Base-by-base conservation (phyloP, 148 eudicot species). In the Vaccinium corymbosum region DNA sequence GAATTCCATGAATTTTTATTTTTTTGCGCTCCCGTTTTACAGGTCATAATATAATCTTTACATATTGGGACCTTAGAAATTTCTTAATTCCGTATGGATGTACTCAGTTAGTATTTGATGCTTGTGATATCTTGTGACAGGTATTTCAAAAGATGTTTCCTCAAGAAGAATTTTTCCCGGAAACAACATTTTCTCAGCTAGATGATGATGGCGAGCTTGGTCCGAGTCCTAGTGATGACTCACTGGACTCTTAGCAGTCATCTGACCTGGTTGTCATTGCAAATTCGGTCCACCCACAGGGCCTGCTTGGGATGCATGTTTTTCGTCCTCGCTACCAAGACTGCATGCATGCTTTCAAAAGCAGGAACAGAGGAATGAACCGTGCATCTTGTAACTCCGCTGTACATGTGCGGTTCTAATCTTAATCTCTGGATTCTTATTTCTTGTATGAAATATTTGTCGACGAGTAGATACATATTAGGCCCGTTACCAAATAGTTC, bases 111-210 rank as follows among this genome's bases (percentile, higher is more conserved):
- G 11, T 7, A 19, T 53, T 83, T 76, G 70, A 29, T 73, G 80
- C 81, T 85, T 78, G 17, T 76, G 75, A 71, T 79, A 46, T 68
- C 53, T 6, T 74, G 38, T 82, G 79, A 73, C 92, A 95, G 98
- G 87, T 93, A 85, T 95, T 91, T 84, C 85, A 84, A 76, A 85
- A 88, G 80, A 88, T 95, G 90, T 95, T 89, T 84, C 94, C 95
- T n/a, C 87, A 85, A 59, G 90, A 86, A 84, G 95, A 90, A 81
- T 90, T 93, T 85, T 94, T 94, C 78, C 94, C 97, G 1, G 83
- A 86, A 82, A 83, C 89, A 27, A 66, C 79, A 46, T 72, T 88
- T 32, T 27, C 93, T 13, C 88, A 91, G 57, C 71, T 76, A 38
- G 88, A 86, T 66, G 89, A 90, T 35, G 89, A 83, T 64, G 86